A percentile compares a stretch with the other conserved stretches of the same genome.
These are phyloP conservation scores for Phytophthora megakarya DNA, from an alignment of 352 stramenopile species.

Conservation along the genomic window DNA sequence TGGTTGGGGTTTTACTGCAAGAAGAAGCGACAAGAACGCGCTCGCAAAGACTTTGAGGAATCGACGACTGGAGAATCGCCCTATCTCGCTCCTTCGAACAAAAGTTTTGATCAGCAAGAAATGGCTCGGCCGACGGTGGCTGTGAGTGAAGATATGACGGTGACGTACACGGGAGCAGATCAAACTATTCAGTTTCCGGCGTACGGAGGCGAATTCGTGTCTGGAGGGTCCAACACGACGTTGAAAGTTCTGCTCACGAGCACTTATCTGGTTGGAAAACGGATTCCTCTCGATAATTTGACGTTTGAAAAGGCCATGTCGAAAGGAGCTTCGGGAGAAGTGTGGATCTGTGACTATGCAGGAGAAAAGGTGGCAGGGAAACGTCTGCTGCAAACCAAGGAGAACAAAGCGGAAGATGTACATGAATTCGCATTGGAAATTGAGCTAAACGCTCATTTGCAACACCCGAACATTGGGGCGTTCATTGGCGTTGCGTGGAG, in stretches of 20 bases:
- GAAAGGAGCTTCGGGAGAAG: slow-evolving; percentile 51
- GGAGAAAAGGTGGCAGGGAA: slow-evolving; percentile 46
- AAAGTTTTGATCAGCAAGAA: slow-evolving; percentile 20
- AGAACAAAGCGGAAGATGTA: slow-evolving; percentile 35
- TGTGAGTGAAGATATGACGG: slow-evolving; percentile 22
- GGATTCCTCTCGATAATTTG: slow-evolving; percentile 29
- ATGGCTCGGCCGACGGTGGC: slow-evolving; percentile 17
- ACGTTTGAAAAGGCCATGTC: slow-evolving; percentile 28
- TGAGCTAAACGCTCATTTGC: slow-evolving; percentile 36
- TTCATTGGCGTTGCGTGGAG: slow-evolving; percentile 52
- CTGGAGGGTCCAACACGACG: slow-evolving; percentile 16
- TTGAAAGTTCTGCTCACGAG: slow-evolving; percentile 26
- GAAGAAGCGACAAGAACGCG: slow-evolving; percentile 7
- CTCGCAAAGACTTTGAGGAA: slow-evolving; percentile 12
- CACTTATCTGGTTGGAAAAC: slow-evolving; percentile 36
- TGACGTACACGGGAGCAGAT: slow-evolving; percentile 12
- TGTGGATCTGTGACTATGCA: slow-evolving; percentile 44
- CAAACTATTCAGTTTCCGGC: slow-evolving; percentile 25
- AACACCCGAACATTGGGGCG: slow-evolving; percentile 39
- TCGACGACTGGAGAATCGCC: slow-evolving; percentile 3
- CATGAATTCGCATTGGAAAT: slow-evolving; percentile 44
- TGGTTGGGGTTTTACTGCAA: slow-evolving; percentile 14
- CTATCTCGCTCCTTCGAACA: slow-evolving; percentile 9
- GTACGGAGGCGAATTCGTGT: slow-evolving; percentile 15
- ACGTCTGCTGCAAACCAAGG: slow-evolving; percentile 36